Conservation (phyloP, 495 filamentous ascomycete genomes). For the Recurvomyces mirabilis region DNA sequence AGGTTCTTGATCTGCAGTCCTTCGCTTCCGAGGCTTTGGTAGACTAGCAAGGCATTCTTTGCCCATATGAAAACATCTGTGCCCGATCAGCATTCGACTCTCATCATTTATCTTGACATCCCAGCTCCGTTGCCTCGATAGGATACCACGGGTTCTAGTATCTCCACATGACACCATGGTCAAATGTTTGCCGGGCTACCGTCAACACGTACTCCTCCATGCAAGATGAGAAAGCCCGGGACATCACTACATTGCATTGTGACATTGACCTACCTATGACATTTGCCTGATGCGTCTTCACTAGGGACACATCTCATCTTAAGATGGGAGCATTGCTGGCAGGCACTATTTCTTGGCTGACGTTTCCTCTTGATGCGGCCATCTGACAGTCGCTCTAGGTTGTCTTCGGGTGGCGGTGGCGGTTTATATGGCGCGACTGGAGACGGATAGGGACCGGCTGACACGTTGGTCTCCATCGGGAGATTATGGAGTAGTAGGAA, state of each 20-base stretch:
- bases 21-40: constrained; percentile 10
- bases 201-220: too few species aligned
- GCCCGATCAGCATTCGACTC: not conserved
- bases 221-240: not conserved
- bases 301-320: constrained; percentile 14
- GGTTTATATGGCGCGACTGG: not conserved
- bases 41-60: constrained; percentile 1
- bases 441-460: not conserved
- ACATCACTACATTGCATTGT: not conserved
- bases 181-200: too few species aligned
- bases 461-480: not conserved
- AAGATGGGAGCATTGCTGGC: constrained; percentile 1
- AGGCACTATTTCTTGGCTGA: constrained; percentile 5
- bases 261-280: constrained; percentile 1
- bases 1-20: not conserved
- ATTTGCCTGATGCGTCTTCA: not conserved
- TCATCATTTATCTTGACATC: too few species aligned
- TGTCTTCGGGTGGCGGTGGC: not conserved
- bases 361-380: not conserved
- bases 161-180: too few species aligned
- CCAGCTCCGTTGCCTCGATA: not conserved
- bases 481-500: too few species aligned
- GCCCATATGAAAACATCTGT: constrained; percentile 7
- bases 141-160: not conserved
- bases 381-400: not conserved